Evolutionary conservation across 768 basidiomycete genomes (phyloP), one percentile per base, ranked within the genome.

Genomic region (Coprinellus micaceus): DNA sequence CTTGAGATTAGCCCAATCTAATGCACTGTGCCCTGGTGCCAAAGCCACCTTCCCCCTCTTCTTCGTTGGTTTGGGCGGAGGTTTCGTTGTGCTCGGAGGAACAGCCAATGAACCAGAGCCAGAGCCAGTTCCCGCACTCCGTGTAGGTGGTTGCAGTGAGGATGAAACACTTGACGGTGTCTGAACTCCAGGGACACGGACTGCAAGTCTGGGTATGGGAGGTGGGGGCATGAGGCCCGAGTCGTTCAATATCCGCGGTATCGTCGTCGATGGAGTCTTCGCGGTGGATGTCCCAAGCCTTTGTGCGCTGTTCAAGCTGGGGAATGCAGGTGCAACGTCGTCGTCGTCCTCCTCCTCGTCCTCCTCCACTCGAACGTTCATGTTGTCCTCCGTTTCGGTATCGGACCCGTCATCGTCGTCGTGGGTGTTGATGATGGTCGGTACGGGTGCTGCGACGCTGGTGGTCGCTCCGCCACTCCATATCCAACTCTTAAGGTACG

Each of bases 1-100:
- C 69, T 95, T 94, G 56, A 97, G 72, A 45, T 80, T 84, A 1
- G 93, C 94, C 96, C 96, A 99, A 71, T 99, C 97, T 26, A 99
- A 70, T 10, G 94, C 85, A 59, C 91, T 89, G 69, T 88, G 89
- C 5, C 97, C 97, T 1, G 96, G 95, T 11, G 90, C 86, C 3
- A 99, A 80, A 4, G 86, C 91, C 0, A 97, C 94, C 73, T 95
- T 98, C 28, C 77, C 81, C 21, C 84, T 74, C 62, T 77, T 84
- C 64, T 85, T 88, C 5, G 73, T 66, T 12, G 79, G 74, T 57
- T 80, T 82, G 15, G 71, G 64, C 0, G 85, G 85, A 1, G 75
- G 74, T 61, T 81, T 81, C 6, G 82, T 86, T 15, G 89, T 89
- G 9, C 79, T 77, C n/a, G 80, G 75, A 1, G 87, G 86, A 7